phyloP scores from a whole-genome alignment of 176 grass and related monocot genomes.

The Musa acuminata region DNA sequence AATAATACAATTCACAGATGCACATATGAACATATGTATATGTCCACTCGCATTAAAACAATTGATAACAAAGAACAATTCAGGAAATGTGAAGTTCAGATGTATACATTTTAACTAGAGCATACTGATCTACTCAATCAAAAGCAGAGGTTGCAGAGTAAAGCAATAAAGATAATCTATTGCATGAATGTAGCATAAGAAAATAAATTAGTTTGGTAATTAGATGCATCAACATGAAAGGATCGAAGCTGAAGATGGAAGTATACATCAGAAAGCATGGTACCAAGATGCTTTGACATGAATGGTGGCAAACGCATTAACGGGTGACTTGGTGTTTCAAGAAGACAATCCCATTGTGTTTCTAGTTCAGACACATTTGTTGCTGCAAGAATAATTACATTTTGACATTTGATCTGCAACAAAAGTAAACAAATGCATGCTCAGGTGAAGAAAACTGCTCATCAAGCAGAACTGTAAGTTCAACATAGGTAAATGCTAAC shows the following conservation, averaged over 20 bases:
- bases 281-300: constrained; percentile 52
- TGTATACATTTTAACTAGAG: too few relatives aligned
- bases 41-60: too few relatives aligned
- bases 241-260: background rate
- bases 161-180: background rate
- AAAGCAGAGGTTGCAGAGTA: background rate
- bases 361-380: constrained; percentile 72
- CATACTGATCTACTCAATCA: background rate
- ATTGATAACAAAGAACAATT: too few relatives aligned
- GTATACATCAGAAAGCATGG: constrained; percentile 65
- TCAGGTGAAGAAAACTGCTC: background rate
- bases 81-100: too few relatives aligned
- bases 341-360: constrained; percentile 68
- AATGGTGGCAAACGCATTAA: constrained; percentile 46
- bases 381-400: constrained; percentile 67
- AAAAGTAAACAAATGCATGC: background rate
- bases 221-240: background rate
- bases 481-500: background rate
- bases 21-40: too few relatives aligned
- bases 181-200: constrained; percentile 19
- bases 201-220: constrained; percentile 43
- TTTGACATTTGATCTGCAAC: constrained; percentile 93
- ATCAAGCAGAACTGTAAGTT: background rate
- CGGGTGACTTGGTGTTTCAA: constrained; percentile 44
- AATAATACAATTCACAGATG: too few relatives aligned